Conservation (phyloP, 139 green algal genomes). For the Dunaliella sp. region DNA sequence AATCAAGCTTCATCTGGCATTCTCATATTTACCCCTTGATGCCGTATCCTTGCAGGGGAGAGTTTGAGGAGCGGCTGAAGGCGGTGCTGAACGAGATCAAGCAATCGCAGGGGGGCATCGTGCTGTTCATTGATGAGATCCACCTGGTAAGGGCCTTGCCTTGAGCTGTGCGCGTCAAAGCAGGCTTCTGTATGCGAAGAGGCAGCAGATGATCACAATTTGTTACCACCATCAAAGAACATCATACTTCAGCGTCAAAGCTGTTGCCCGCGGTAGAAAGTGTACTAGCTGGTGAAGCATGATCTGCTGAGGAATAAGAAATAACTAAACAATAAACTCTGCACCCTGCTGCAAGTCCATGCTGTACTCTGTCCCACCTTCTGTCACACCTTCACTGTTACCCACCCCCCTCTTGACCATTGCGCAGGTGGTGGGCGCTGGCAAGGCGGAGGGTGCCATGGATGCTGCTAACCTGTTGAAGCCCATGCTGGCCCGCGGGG, state of each 20-base stretch:
- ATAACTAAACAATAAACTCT: not conserved
- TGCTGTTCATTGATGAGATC: constrained; percentile 97
- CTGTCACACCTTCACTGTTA: not conserved
- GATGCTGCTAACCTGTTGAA: constrained; percentile 96
- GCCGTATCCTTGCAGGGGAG: constrained; percentile 42
- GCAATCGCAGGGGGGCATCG: constrained; percentile 48
- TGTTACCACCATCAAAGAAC: too few relatives aligned
- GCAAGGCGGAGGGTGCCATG: constrained; percentile 82
- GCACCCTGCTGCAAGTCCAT: not conserved
- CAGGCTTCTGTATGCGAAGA: too few relatives aligned
- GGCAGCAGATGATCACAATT: too few relatives aligned
- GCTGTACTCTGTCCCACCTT: not conserved
- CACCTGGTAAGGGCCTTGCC: constrained; percentile 66
- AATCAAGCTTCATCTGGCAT: not conserved
- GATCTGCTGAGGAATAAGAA: not conserved
- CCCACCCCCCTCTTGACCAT: not conserved
- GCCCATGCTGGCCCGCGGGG: constrained; percentile 90
- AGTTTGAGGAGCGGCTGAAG: constrained; percentile 96
- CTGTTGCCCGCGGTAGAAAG: too few relatives aligned
- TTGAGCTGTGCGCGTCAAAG: too few relatives aligned
- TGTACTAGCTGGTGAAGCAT: constrained; percentile 19
- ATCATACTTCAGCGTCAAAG: too few relatives aligned
- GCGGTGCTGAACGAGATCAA: constrained; percentile 76
- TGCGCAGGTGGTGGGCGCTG: constrained; percentile 20
- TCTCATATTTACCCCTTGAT: not conserved